Evolutionary conservation across 139 green algal species (phyloP).

Genomic region (Edaphochlamys debaryana): DNA sequence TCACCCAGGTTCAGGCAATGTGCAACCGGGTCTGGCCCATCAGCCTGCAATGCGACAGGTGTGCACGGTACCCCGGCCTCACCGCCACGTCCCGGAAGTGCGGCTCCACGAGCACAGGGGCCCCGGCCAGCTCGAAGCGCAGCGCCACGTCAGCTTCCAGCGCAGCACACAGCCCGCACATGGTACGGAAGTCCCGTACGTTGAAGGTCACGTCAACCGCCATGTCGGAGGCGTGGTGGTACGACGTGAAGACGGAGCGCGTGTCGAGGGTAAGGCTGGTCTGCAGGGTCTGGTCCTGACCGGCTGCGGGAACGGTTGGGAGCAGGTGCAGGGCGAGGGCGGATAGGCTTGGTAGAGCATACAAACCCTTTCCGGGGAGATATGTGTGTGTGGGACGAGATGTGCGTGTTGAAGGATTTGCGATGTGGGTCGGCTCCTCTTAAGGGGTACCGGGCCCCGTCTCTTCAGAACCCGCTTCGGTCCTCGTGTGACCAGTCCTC

Average conservation of each 20-base stretch:
- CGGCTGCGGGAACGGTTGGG: slow-evolving; percentile 38
- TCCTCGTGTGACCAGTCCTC: no score
- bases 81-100: slow-evolving; percentile 38
- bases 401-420: no score
- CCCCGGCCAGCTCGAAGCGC: slow-evolving; percentile 63
- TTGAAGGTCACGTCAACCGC: slow-evolving; percentile 79
- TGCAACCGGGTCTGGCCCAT: no score
- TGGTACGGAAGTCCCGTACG: slow-evolving; percentile 72
- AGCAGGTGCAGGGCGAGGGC: background rate
- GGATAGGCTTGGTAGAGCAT: no score
- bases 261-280: slow-evolving; percentile 72
- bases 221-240: slow-evolving; percentile 51
- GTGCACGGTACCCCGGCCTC: no score
- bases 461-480: no score
- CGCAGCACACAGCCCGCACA: slow-evolving; percentile 70
- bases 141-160: slow-evolving; percentile 60
- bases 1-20: no score
- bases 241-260: slow-evolving; percentile 68
- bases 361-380: no score
- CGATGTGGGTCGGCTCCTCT: no score
- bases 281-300: slow-evolving; percentile 59
- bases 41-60: no score
- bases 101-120: slow-evolving; percentile 70
- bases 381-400: background rate
- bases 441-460: no score